Evolutionary conservation across 116 monocot species (phyloP).

Genomic region (Trichopus zeylanicus): DNA sequence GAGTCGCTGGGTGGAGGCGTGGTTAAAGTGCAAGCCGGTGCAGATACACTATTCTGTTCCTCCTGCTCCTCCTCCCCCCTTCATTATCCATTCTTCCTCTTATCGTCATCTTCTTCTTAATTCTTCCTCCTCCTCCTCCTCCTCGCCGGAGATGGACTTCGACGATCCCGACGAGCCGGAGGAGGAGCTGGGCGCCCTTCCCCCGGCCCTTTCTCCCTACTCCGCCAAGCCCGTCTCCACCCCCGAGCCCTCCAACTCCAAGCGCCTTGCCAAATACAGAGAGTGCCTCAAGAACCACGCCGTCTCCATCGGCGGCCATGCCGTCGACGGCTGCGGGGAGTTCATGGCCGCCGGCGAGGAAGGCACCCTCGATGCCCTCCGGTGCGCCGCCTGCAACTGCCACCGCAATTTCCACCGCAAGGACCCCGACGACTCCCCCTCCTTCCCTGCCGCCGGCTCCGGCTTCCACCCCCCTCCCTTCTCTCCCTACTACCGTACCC

Average conservation of each 20-base stretch:
- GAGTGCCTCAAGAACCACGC: conserved; percentile 87
- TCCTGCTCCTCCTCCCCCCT: no score
- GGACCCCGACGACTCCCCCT: conserved; percentile 18
- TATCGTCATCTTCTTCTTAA: neutral
- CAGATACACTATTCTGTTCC: no score
- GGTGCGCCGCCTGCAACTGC: conserved; percentile 80
- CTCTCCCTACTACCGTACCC: conserved; percentile 63
- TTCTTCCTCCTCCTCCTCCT: neutral
- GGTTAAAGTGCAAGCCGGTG: no score
- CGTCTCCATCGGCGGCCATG: conserved; percentile 68
- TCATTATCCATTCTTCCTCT: neutral
- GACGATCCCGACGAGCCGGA: neutral
- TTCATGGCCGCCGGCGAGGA: conserved; percentile 72
- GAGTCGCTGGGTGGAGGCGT: no score
- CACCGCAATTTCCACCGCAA: conserved; percentile 94
- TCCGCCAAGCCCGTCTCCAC: no score
- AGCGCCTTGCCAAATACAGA: conserved; percentile 26
- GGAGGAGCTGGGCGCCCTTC: neutral
- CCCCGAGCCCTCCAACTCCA: no score
- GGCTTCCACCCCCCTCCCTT: conserved; percentile 24
- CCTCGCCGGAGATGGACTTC: neutral
- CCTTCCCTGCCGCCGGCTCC: neutral
- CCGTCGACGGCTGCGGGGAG: conserved; percentile 84
- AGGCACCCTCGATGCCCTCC: conserved; percentile 57
- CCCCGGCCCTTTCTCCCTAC: no score